Conservation (phyloP, 805 yeast species). For the Saccharomyces kudriavzevii region DNA sequence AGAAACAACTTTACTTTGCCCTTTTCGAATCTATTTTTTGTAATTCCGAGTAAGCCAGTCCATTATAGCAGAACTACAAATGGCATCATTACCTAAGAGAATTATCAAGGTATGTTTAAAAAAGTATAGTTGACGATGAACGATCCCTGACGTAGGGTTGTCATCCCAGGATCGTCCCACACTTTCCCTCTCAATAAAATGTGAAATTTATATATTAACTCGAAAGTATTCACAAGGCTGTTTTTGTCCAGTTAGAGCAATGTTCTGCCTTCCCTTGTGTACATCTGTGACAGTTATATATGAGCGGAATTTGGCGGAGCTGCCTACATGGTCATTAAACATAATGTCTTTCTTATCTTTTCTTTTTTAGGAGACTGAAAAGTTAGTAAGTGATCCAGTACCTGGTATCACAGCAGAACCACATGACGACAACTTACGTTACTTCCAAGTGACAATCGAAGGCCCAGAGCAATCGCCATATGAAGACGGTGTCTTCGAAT, state of each 20-base stretch:
- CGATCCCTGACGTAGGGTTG: background rate
- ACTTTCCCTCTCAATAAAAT: background rate
- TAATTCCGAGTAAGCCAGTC: background rate
- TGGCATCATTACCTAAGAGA: conserved; percentile 65
- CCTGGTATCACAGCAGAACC: conserved; percentile 93
- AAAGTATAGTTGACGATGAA: background rate
- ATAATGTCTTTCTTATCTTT: background rate
- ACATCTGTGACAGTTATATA: background rate
- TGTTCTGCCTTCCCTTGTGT: background rate
- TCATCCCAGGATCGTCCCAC: background rate
- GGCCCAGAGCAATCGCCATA: conserved; percentile 92
- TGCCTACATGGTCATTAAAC: background rate
- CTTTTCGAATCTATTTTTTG: background rate
- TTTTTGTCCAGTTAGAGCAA: background rate
- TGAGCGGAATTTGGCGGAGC: background rate
- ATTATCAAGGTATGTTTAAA: conserved; percentile 61
- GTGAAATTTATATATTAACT: background rate
- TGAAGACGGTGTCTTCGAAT: conserved; percentile 71
- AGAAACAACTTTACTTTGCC: background rate
- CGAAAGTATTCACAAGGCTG: background rate
- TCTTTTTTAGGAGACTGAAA: conserved; percentile 66
- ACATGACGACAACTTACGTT: conserved; percentile 86
- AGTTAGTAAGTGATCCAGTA: conserved; percentile 87
- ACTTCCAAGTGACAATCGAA: conserved; percentile 83
- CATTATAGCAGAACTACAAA: conserved; percentile 1